These are phyloP conservation scores for Yueomyces sp. DNA, from an alignment of 805 yeast species.

Conservation along the genomic window DNA sequence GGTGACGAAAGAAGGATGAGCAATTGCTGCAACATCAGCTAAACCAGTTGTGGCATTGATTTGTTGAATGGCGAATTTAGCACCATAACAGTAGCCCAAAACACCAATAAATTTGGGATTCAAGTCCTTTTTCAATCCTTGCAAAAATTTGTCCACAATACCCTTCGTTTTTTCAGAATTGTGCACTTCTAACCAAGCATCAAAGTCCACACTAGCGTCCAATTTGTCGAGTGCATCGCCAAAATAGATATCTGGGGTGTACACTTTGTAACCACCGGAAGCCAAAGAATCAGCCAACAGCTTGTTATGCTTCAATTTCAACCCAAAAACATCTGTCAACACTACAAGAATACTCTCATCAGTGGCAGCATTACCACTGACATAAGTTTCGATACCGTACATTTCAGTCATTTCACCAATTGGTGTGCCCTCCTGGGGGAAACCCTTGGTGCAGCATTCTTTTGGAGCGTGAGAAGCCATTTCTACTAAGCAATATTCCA, in stretches of 20 bases:
- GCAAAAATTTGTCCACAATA: constrained; percentile 36
- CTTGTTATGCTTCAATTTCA: constrained; percentile 39
- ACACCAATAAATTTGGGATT: constrained; percentile 39
- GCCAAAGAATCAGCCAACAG: constrained; percentile 60
- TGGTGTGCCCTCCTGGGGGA: constrained; percentile 38
- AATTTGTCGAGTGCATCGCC: constrained; percentile 30
- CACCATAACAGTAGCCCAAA: constrained; percentile 81
- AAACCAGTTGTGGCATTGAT: constrained; percentile 22
- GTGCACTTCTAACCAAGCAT: constrained; percentile 44
- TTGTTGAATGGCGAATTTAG: constrained; percentile 48
- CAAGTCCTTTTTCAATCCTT: constrained; percentile 29
- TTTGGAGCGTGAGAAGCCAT: constrained; percentile 43
- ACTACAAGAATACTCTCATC: constrained; percentile 1
- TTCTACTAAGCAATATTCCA: not conserved
- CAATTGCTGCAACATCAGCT: constrained; percentile 54
- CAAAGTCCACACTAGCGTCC: constrained; percentile 15
- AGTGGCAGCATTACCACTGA: constrained; percentile 30
- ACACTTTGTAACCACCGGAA: constrained; percentile 45
- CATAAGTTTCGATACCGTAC: constrained; percentile 33
- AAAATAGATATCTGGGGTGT: constrained; percentile 63
- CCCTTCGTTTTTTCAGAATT: constrained; percentile 33
- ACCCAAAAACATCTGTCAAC: constrained; percentile 60
- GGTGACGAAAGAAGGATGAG: constrained; percentile 70
- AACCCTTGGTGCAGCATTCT: constrained; percentile 32
- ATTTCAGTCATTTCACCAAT: constrained; percentile 30